Conservation (phyloP, 768 basidiomycete genomes). For the Leucosporidium creatinivorum region DNA sequence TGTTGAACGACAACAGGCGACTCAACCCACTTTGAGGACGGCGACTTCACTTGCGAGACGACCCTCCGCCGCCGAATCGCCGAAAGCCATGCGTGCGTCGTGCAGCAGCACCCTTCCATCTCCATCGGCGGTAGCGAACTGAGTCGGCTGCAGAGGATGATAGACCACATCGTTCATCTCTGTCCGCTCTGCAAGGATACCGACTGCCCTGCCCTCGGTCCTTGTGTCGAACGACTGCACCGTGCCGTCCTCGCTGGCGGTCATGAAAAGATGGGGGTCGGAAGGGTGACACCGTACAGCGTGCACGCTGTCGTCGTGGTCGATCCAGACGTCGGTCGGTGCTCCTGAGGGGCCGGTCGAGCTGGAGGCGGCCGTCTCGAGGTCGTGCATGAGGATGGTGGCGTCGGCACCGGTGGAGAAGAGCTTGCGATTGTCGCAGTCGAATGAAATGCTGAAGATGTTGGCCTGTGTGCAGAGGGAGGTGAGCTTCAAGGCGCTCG, state of each 20-base stretch:
- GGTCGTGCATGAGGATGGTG: constrained; percentile 18
- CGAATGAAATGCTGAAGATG: constrained; percentile 21
- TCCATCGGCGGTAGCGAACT: constrained; percentile 18
- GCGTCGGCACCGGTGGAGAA: constrained; percentile 15
- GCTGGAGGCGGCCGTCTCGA: constrained; percentile 16
- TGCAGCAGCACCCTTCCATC: constrained; percentile 4
- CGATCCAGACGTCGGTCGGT: constrained; percentile 6
- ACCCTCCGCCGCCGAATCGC: neutral
- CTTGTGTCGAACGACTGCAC: constrained; percentile 16
- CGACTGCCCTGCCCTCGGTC: neutral
- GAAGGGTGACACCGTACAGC: constrained; percentile 12
- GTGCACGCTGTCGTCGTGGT: constrained; percentile 18
- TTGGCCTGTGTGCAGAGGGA: constrained; percentile 10
- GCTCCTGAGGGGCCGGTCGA: neutral
- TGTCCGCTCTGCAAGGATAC: constrained; percentile 5
- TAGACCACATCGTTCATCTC: constrained; percentile 15
- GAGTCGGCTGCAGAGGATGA: constrained; percentile 14
- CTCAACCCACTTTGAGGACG: neutral
- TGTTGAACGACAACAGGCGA: neutral
- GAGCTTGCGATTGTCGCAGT: neutral
- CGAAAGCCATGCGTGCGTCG: constrained; percentile 26
- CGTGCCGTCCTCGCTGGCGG: constrained; percentile 20
- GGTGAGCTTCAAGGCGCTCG: neutral
- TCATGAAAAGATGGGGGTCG: constrained; percentile 19
- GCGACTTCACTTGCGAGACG: constrained; percentile 4